Conservation (phyloP, 768 basidiomycete species). For the Roridomyces roridus region DNA sequence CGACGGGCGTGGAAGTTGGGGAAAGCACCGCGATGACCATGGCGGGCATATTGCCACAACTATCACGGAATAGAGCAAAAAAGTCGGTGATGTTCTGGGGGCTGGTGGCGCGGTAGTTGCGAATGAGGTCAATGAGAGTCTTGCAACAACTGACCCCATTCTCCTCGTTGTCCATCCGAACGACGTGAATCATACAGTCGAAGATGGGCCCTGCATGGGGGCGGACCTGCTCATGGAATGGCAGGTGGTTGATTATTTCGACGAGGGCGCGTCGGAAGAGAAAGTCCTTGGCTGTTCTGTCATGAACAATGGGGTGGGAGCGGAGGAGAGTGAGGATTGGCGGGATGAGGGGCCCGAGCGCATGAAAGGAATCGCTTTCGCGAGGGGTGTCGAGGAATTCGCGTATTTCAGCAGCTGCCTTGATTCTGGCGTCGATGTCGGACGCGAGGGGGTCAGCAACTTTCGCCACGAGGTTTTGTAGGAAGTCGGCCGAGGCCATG, state of each 20-base stretch:
- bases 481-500: conserved; percentile 11
- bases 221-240: conserved; percentile 79
- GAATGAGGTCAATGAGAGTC: conserved; percentile 86
- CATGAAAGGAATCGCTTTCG: conserved; percentile 74
- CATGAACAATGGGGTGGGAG: conserved; percentile 68
- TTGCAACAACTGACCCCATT: conserved; percentile 92
- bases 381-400: conserved; percentile 83
- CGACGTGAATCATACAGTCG: conserved; percentile 80
- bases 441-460: conserved; percentile 18
- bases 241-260: conserved; percentile 89
- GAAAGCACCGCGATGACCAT: conserved; percentile 80
- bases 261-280: conserved; percentile 87
- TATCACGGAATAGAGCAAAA: conserved; percentile 78
- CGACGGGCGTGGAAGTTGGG: conserved; percentile 61
- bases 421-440: conserved; percentile 12
- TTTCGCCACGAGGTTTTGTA: conserved; percentile 12
- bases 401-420: conserved; percentile 59
- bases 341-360: conserved; percentile 75
- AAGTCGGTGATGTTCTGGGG: conserved; percentile 82
- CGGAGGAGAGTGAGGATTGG: conserved; percentile 76
- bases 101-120: conserved; percentile 73
- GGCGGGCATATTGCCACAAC: conserved; percentile 74
- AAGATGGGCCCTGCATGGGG: conserved; percentile 72
- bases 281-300: conserved; percentile 74
- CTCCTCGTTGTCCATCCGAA: conserved; percentile 95